These are phyloP conservation scores for Torrubiella hemipterigena DNA, from an alignment of 2,329 filamentous ascomycete genomes.

Conservation along the genomic window DNA sequence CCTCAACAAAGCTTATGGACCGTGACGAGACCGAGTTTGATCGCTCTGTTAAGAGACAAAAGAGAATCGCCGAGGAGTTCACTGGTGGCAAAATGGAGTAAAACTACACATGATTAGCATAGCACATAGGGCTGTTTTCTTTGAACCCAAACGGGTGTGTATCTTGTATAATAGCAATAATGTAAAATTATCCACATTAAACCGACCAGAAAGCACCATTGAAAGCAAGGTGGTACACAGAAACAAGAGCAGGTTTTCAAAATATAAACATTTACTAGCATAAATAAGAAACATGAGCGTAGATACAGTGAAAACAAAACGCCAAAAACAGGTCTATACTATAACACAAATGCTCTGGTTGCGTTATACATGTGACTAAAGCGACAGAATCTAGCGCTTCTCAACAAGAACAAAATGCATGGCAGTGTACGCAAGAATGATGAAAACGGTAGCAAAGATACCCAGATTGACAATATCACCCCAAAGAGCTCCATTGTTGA, in stretches of 20 bases:
- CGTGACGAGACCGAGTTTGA: slow-evolving; percentile 24
- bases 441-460: slow-evolving; percentile 70
- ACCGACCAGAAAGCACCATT: no score
- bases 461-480: slow-evolving; percentile 69
- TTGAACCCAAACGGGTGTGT: no score
- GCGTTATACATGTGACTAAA: no score
- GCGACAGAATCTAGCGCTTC: slow-evolving; percentile 54
- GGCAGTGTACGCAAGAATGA: slow-evolving; percentile 76
- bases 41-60: slow-evolving; percentile 38
- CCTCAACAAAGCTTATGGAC: slow-evolving; percentile 23
- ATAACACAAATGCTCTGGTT: no score
- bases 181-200: no score
- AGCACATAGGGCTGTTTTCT: no score
- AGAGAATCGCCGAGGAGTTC: slow-evolving; percentile 44
- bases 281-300: no score
- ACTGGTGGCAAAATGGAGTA: slow-evolving; percentile 46
- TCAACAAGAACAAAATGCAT: slow-evolving; percentile 94
- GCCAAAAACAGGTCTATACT: neutral
- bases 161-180: no score
- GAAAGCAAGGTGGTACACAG: no score
- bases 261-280: no score
- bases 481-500: slow-evolving; percentile 81
- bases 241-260: no score
- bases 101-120: slow-evolving; percentile 31
- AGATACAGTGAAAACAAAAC: no score